Evolutionary conservation across 2,329 filamentous ascomycete genomes (phyloP).

Genomic region (Lithohypha guttulata): DNA sequence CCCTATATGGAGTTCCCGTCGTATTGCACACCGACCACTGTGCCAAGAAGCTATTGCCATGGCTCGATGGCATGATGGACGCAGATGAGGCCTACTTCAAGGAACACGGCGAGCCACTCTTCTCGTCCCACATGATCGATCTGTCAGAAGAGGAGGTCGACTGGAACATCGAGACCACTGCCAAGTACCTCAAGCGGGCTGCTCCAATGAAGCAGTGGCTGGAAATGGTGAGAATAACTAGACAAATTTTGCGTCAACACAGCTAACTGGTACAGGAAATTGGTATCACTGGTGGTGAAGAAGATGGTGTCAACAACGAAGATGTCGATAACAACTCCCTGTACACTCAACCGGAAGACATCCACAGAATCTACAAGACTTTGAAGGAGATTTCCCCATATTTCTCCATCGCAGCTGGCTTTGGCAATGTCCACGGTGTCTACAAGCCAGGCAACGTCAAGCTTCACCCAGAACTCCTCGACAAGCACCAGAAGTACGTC

Average conservation of each 20-base stretch:
- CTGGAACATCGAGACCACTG: slow-evolving; percentile 85
- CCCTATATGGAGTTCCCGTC: slow-evolving; percentile 79
- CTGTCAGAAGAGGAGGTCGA: slow-evolving; percentile 83
- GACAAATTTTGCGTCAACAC: slow-evolving; percentile 1
- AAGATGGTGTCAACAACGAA: slow-evolving; percentile 98
- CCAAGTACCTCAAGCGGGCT: slow-evolving; percentile 84
- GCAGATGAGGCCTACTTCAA: slow-evolving; percentile 95
- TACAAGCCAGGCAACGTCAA: slow-evolving; percentile 98
- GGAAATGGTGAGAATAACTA: slow-evolving; percentile 65
- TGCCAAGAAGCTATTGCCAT: slow-evolving; percentile 98
- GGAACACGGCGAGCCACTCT: slow-evolving; percentile 80
- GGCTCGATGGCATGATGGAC: slow-evolving; percentile 92
- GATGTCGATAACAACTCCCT: slow-evolving; percentile 91
- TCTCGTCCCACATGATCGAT: slow-evolving; percentile 98
- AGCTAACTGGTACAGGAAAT: slow-evolving; percentile 47
- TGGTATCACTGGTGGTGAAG: slow-evolving; percentile 92
- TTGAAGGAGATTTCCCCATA: slow-evolving; percentile 79
- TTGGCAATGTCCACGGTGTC: slow-evolving; percentile 98
- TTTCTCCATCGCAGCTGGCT: slow-evolving; percentile 96
- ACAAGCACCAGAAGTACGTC: slow-evolving; percentile 92
- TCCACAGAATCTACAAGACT: slow-evolving; percentile 80
- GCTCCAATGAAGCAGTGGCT: slow-evolving; percentile 98
- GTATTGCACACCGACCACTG: slow-evolving; percentile 97
- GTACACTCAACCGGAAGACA: slow-evolving; percentile 97
- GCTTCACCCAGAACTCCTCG: slow-evolving; percentile 88